Evolutionary conservation across 345 rosid genomes (phyloP), one percentile per base, ranked within the genome.

Genomic region (Eucalyptus marginata): DNA sequence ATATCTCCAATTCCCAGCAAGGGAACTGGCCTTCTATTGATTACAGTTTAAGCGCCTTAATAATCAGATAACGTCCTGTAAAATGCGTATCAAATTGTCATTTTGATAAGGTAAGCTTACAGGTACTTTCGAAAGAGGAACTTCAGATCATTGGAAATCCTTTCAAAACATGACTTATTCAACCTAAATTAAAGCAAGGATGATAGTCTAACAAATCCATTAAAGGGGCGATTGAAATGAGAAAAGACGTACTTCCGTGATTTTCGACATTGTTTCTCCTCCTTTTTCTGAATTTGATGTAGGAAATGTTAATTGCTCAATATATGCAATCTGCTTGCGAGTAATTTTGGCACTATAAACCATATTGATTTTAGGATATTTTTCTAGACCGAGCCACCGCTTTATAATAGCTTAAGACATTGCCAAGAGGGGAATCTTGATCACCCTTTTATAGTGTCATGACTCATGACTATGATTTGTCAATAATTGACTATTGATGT

Each of bases 361-460:
- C 24, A 52, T 52, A 7, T 4, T 7, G 58, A 40, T 52, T 18
- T 52, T 18, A 18, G 58, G 25, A 4, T 52, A 52, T 52, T 20
- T 0, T 52, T 52, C 10, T 52, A 1, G 25, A 5, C 10, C 0
- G 10, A 52, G 58, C 10, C 2, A 52, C 58, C 5, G 1, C 0
- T 52, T 52, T 10, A 52, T 3, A 52, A 52, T 20, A 52, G 2
- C 0, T 18, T 52, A 0, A 52, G 25, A 52, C 10, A 8, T 52
- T 2, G 10, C 1, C 25, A 52, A 52, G 1, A 7, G 0, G 25
- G 25, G 10, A 52, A 52, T 52, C 10, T 52, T 52, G 2, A 52
- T 52, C 4, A 3, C 1, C n/a, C n/a, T 4, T 20, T 52, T 52
- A 52, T 52, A 20, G 58, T 52, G 1, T 52, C 1, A n/a, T n/a